phyloP scores from a whole-genome alignment of 805 yeast genomes.

The Candida tallmaniae region DNA sequence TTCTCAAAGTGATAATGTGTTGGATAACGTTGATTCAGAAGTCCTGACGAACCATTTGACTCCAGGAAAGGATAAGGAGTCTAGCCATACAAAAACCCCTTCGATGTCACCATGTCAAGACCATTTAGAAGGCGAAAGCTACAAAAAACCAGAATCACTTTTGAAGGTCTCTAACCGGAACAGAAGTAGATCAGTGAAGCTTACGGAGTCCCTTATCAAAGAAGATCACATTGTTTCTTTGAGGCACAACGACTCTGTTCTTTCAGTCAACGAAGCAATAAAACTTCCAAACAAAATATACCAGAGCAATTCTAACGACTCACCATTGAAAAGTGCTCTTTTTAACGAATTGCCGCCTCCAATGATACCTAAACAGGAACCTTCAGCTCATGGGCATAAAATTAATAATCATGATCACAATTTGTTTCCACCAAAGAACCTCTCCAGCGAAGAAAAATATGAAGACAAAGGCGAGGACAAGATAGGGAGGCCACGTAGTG shows the following conservation, averaged over 20 bases:
- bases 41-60: too few species aligned
- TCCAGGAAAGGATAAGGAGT: too few species aligned
- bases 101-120: too few species aligned
- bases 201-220: slow-evolving; percentile 9
- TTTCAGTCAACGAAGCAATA: slow-evolving; percentile 15
- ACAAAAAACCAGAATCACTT: too few species aligned
- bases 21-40: too few species aligned
- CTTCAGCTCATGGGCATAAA: not conserved
- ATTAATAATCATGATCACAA: not conserved
- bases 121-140: too few species aligned
- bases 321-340: not conserved
- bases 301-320: slow-evolving; percentile 6
- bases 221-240: slow-evolving; percentile 29
- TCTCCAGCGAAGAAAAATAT: not conserved
- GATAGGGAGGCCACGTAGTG: not conserved
- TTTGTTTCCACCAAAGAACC: not conserved
- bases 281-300: slow-evolving; percentile 8
- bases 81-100: too few species aligned
- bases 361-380: not conserved
- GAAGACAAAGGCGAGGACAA: not conserved
- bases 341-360: slow-evolving; percentile 1
- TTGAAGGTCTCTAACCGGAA: slow-evolving; percentile 3
- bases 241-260: slow-evolving; percentile 36
- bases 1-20: too few species aligned
- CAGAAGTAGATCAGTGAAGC: slow-evolving; percentile 5